These are phyloP conservation scores for Ascomycota sp. DNA, from an alignment of 2,329 filamentous ascomycete species.

Conservation along the genomic window DNA sequence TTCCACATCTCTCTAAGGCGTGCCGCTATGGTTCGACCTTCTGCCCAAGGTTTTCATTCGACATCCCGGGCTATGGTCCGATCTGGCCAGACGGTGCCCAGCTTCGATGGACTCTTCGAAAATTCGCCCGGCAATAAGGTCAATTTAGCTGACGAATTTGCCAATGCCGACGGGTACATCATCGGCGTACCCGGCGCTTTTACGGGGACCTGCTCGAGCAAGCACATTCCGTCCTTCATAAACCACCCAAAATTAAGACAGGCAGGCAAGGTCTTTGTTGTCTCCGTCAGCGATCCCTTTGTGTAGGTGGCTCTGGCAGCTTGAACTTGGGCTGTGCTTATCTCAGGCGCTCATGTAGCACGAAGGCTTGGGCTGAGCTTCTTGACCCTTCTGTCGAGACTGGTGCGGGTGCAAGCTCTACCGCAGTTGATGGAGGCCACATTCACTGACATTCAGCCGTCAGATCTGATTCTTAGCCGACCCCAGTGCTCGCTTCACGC, in stretches of 20 bases:
- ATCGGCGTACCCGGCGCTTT: constrained; percentile 73
- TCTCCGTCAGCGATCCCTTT: constrained; percentile 86
- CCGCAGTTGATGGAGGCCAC: neutral
- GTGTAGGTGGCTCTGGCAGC: constrained; percentile 40
- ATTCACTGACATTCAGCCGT: neutral
- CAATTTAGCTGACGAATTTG: constrained; percentile 61
- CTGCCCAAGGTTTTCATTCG: constrained; percentile 37
- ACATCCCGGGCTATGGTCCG: constrained; percentile 44
- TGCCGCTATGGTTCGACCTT: constrained; percentile 11
- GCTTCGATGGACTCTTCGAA: constrained; percentile 60
- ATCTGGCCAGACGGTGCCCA: constrained; percentile 60
- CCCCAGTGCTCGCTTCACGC: constrained; percentile 59
- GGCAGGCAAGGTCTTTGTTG: constrained; percentile 70
- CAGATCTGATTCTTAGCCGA: constrained; percentile 83
- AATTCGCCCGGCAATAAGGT: constrained; percentile 82
- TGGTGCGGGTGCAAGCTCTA: constrained; percentile 38
- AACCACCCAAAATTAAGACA: constrained; percentile 56
- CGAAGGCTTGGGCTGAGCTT: constrained; percentile 69
- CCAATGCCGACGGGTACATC: constrained; percentile 54
- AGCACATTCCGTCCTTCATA: constrained; percentile 74
- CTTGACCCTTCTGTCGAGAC: constrained; percentile 57
- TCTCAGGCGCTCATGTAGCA: constrained; percentile 28
- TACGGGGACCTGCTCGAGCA: constrained; percentile 33
- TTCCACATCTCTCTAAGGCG: constrained; percentile 16
- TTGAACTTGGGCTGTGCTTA: neutral